phyloP scores from a whole-genome alignment of 2,329 filamentous ascomycete genomes.

The Epichloe brachyelytri region DNA sequence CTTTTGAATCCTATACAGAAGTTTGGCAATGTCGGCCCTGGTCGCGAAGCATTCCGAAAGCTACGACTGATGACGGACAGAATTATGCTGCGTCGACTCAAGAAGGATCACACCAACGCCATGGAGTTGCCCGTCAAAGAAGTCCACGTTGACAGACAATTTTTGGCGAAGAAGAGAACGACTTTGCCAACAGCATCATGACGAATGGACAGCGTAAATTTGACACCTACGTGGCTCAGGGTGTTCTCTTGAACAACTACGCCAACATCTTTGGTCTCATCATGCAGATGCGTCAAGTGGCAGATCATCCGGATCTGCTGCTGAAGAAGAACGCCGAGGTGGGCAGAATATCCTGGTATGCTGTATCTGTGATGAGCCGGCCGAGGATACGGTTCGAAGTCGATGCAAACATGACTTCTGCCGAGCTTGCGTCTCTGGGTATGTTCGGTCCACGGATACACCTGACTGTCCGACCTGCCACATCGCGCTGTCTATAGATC shows the following conservation, averaged over 20 bases:
- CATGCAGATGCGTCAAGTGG: slow-evolving; percentile 98
- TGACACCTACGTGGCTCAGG: slow-evolving; percentile 87
- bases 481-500: slow-evolving; percentile 77
- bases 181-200: slow-evolving; percentile 95
- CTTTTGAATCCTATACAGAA: slow-evolving; percentile 71
- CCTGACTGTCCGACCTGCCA: slow-evolving; percentile 85
- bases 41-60: slow-evolving; percentile 62
- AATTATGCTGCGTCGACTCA: slow-evolving; percentile 91
- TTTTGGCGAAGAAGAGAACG: slow-evolving; percentile 89
- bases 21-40: slow-evolving; percentile 46
- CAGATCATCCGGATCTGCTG: slow-evolving; percentile 89
- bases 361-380: slow-evolving; percentile 90
- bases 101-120: slow-evolving; percentile 81
- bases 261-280: slow-evolving; percentile 98
- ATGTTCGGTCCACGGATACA: slow-evolving; percentile 64
- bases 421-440: slow-evolving; percentile 27
- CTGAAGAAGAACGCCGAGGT: slow-evolving; percentile 72
- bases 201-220: slow-evolving; percentile 78
- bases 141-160: slow-evolving; percentile 82
- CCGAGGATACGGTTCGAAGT: slow-evolving; percentile 87
- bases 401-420: slow-evolving; percentile 73
- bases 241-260: slow-evolving; percentile 92
- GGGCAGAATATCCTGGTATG: slow-evolving; percentile 87
- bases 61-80: slow-evolving; percentile 79
- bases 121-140: slow-evolving; percentile 97